Conservation (phyloP, 768 basidiomycete species). For the Amanita brunnescens region DNA sequence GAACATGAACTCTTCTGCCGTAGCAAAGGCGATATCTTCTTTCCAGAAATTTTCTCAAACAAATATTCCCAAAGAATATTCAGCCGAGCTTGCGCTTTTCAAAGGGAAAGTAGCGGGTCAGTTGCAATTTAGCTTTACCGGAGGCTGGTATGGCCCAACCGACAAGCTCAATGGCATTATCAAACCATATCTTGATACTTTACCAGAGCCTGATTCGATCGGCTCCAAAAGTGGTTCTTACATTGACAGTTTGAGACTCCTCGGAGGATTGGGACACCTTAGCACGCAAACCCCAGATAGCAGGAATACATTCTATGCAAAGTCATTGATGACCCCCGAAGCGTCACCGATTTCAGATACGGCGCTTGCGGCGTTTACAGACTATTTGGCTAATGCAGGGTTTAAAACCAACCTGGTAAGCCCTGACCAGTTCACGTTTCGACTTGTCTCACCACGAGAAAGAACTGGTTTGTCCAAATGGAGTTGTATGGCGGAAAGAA, state of each 20-base stretch:
- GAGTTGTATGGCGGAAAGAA: slow-evolving; percentile 31
- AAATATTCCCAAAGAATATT: background rate
- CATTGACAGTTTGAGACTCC: slow-evolving; percentile 22
- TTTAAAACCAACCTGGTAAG: slow-evolving; percentile 7
- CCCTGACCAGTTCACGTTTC: no score
- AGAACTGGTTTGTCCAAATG: slow-evolving; percentile 28
- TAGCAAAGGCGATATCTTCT: slow-evolving; percentile 21
- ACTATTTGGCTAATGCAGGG: slow-evolving; percentile 27
- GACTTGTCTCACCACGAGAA: no score
- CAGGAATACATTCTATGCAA: slow-evolving; percentile 35
- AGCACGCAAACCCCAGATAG: slow-evolving; percentile 18
- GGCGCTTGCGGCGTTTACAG: slow-evolving; percentile 23
- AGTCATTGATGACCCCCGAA: slow-evolving; percentile 31
- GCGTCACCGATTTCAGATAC: slow-evolving; percentile 20
- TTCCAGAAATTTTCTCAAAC: slow-evolving; percentile 5
- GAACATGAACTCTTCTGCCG: slow-evolving; percentile 22
- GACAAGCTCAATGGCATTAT: slow-evolving; percentile 9
- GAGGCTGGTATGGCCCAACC: slow-evolving; percentile 14
- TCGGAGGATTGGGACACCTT: slow-evolving; percentile 19
- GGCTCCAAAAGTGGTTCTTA: slow-evolving; percentile 18
- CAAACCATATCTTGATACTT: slow-evolving; percentile 11
- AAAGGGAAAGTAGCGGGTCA: background rate
- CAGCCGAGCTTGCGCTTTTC: background rate
- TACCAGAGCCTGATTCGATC: background rate
- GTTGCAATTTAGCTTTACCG: background rate